phyloP scores from a whole-genome alignment of 139 green algal genomes.

The Micromonas commoda region DNA sequence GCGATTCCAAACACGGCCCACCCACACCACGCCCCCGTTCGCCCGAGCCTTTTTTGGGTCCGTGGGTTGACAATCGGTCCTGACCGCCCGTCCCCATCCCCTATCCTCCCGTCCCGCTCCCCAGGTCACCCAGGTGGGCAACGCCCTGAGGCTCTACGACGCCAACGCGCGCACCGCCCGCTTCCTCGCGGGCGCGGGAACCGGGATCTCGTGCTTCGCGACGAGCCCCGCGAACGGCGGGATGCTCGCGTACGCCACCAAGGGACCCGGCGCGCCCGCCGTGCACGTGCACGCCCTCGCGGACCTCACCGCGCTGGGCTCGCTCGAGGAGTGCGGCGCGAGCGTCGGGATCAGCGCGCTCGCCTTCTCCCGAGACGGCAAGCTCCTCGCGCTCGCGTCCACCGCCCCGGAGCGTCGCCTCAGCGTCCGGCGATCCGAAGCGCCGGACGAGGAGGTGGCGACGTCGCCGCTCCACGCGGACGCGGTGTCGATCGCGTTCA shows the following conservation, averaged over 20 bases:
- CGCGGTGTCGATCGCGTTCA: neutral
- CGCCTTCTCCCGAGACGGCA: conserved; percentile 17
- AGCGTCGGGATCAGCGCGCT: neutral
- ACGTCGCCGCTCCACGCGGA: neutral
- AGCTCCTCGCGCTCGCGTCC: conserved; percentile 6
- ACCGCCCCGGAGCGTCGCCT: neutral
- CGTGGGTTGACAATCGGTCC: no score
- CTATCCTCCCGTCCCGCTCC: no score
- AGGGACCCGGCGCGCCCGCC: neutral
- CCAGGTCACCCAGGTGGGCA: neutral
- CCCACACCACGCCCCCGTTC: no score
- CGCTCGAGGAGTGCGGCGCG: neutral
- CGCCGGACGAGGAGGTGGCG: neutral
- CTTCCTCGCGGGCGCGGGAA: neutral
- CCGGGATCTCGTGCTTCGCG: neutral
- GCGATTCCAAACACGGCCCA: no score
- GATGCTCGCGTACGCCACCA: neutral
- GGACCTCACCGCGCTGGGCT: neutral
- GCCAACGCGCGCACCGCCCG: neutral
- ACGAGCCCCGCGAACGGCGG: neutral
- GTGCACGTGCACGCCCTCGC: neutral
- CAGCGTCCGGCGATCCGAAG: neutral
- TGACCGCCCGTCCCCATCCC: no score
- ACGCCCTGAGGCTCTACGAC: neutral
- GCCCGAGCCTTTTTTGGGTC: no score